A percentile compares a stretch with the other conserved stretches of the same genome.
Evolutionary conservation across 768 basidiomycete species (phyloP).

Genomic region (Podaxis mareebaensis): DNA sequence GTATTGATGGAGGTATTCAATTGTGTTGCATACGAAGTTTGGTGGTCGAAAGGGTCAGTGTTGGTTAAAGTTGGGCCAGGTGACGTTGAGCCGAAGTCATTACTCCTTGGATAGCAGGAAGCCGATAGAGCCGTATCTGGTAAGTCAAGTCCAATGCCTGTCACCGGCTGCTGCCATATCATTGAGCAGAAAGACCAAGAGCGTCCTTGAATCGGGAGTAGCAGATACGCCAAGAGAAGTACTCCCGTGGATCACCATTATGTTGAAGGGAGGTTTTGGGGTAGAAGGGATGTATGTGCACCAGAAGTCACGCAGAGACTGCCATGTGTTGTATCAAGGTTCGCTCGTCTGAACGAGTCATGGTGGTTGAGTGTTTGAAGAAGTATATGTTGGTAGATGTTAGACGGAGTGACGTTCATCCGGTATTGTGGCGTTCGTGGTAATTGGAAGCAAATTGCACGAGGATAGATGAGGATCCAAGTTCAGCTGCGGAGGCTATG

Average conservation of each 20-base stretch:
- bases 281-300: too few relatives aligned
- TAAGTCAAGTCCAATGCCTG: neutral
- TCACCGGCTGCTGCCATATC: too few relatives aligned
- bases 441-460: neutral
- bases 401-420: slow-evolving; percentile 23
- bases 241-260: too few relatives aligned
- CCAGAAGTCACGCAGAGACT: too few relatives aligned
- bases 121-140: neutral
- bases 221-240: too few relatives aligned
- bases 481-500: neutral
- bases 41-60: neutral
- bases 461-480: neutral
- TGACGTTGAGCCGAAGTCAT: neutral
- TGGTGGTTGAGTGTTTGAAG: neutral
- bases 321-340: neutral
- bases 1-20: neutral
- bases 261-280: too few relatives aligned
- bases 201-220: too few relatives aligned
- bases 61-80: neutral
- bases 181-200: too few relatives aligned
- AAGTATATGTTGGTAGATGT: neutral
- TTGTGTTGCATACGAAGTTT: neutral
- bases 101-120: neutral
- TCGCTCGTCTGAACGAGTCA: neutral
- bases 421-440: neutral